These are phyloP conservation scores for Alternaria infectoria DNA, from an alignment of 2,329 filamentous ascomycete genomes.

Conservation along the genomic window DNA sequence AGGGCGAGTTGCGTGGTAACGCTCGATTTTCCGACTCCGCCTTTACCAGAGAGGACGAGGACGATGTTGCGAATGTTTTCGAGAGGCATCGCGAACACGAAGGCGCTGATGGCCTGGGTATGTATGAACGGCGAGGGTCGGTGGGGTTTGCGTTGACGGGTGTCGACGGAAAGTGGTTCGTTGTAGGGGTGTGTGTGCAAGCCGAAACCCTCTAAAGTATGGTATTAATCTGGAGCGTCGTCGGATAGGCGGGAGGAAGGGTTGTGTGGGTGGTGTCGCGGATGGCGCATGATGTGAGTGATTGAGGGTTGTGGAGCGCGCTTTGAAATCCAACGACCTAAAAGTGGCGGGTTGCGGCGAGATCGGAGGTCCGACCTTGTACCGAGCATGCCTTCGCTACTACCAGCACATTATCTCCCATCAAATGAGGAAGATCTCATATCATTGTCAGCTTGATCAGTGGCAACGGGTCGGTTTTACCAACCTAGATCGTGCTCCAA, in stretches of 20 bases:
- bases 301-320: constrained; percentile 31
- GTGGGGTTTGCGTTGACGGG: background rate
- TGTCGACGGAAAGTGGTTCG: background rate
- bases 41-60: constrained; percentile 92
- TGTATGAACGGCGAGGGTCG: background rate
- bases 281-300: constrained; percentile 22
- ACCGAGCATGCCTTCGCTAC: background rate
- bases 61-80: constrained; percentile 77
- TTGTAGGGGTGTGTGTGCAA: too few species aligned
- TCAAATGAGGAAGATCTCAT: background rate
- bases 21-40: constrained; percentile 96
- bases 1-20: constrained; percentile 96
- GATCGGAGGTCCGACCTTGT: constrained; percentile 28
- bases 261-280: constrained; percentile 4
- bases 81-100: constrained; percentile 64
- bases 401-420: background rate
- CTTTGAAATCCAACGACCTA: constrained; percentile 38
- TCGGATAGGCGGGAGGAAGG: background rate
- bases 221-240: constrained; percentile 29
- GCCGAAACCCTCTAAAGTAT: accelerated
- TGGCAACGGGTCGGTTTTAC: too few species aligned
- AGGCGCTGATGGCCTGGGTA: background rate
- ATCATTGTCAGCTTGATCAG: too few species aligned
- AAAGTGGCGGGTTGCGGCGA: constrained; percentile 36
- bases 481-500: too few species aligned